Evolutionary conservation across 2,329 filamentous ascomycete species (phyloP), one percentile per base, ranked within the genome.

Genomic region (Chaetomiaceae sp.): DNA sequence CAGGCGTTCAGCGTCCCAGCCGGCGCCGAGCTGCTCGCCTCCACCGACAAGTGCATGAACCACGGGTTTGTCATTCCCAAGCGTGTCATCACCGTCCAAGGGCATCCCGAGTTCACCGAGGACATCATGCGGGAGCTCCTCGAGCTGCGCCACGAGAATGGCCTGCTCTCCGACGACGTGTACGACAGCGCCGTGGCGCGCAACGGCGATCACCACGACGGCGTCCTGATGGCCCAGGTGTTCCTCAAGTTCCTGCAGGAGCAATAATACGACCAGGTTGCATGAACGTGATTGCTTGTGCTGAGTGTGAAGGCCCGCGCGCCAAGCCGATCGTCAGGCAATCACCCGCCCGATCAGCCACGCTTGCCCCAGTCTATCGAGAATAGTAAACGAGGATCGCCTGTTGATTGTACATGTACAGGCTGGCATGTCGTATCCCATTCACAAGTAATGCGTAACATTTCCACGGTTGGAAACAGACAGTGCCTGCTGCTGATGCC

Each of bases 61-160:
- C 88, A 95, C 64, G 85, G 82, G 51, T 88, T 94, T 77, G 86
- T 93, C 61, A 65, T 73, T 17, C 77, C 81, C 8, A 70, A 74
- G 34, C 74, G 75, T 29, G 70, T 86, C 50, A 82, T 94, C 50
- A 83, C 86, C 0, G 78, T 95, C 1, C 88, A 95, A 68, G 88
- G 88, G 6, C 88, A 95, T 64, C 89, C 88, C 1, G 89, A 95
- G 64, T 93, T 91, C 62, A 85, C 75, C 4, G 72, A 74, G 49
- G 75, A 80, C 14, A 89, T 94, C 54, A 78, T 89, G 57, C 70
- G 68, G 15, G 83, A 88, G 62, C 66, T 94, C 30, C 65, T 91
- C 45, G 72, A 76, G 50, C 68, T 75, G 49, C 75, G 89, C 47
- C 78, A 85, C 59, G 69, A 72, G 22, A 70, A 69, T 38, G 87